Base-by-base conservation (phyloP, 2,329 filamentous ascomycete genomes). In the Davidsoniella neocaledoniae region DNA sequence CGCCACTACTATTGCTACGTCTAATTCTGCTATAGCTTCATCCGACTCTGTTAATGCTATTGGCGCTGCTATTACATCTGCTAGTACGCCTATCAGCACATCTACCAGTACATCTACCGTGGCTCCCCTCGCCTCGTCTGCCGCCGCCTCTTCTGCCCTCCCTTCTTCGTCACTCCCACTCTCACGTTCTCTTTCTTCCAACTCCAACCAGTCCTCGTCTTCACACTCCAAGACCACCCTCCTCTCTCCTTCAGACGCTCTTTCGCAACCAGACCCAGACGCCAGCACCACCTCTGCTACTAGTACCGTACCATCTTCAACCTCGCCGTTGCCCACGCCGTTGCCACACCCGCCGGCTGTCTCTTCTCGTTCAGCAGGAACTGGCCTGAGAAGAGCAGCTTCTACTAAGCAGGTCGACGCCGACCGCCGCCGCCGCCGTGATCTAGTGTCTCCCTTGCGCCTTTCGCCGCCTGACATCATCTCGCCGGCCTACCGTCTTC, bases 391-490 rank as follows among this genome's bases (percentile, higher is more conserved):
- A 43, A 49, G 51, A 50, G 51, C 51, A 40, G 46, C 51, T 19
- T 53, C 51, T 4, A 53, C 51, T 23, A 53, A 53, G 39, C 47
- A 53, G 12, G 49, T 46, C 43, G 51, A 53, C 51, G 47, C 47
- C 19, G 51, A 53, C 33, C 47, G 47, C 43, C 21, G 19, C 21
- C 49, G 46, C 14, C 51, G 40, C 21, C 37, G 46, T 23, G 51
- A 53, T 38, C 51, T 53, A 36, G 51, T 53, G 7, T 53, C 51
- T 4, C 51, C 51, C 26, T 40, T 53, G 19, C 51, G 51, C 9
- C 43, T 53, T 46, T 53, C 51, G 21, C 51, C 51, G n/a, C 51
- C 51, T 10, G 47, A 53, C 7, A 17, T 48, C 26, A 7, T 45
- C 36, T 45, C 29, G 29, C 29, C 9, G 29, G 8, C 29, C 29